Conservation (phyloP, 768 basidiomycete genomes). For the Lentinula lateritia region DNA sequence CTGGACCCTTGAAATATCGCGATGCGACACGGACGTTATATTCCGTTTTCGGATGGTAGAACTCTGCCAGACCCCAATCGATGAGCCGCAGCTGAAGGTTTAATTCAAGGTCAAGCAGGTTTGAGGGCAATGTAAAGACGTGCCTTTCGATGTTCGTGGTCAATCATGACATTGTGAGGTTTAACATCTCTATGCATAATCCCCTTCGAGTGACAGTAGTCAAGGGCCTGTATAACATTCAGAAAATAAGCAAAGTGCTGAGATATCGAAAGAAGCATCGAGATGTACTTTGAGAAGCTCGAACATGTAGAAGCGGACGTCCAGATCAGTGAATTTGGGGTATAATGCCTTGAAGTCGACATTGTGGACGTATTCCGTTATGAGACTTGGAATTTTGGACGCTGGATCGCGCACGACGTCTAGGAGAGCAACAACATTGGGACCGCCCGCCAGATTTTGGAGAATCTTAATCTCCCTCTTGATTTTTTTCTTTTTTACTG, state of each 20-base stretch:
- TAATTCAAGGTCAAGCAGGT: constrained; percentile 9
- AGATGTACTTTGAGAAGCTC: constrained; percentile 81
- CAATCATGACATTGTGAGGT: constrained; percentile 99
- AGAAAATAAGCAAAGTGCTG: constrained; percentile 12
- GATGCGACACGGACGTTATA: constrained; percentile 98
- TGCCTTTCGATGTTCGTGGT: constrained; percentile 94
- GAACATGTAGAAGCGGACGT: constrained; percentile 95
- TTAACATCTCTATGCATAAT: constrained; percentile 99
- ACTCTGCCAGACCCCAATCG: constrained; percentile 98
- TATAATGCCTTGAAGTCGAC: constrained; percentile 96
- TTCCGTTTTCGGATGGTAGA: constrained; percentile 96
- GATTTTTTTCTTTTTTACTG: constrained; percentile 99
- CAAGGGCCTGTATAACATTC: constrained; percentile 61
- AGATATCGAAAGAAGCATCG: background rate
- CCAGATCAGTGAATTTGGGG: constrained; percentile 91
- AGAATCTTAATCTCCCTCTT: constrained; percentile 98
- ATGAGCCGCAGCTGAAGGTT: constrained; percentile 77
- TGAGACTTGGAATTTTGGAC: constrained; percentile 93
- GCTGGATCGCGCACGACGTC: constrained; percentile 95
- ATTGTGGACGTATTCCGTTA: constrained; percentile 98
- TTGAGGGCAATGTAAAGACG: constrained; percentile 12
- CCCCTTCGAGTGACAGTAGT: constrained; percentile 97
- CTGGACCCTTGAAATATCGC: constrained; percentile 97
- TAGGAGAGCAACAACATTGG: constrained; percentile 87
- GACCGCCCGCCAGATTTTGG: constrained; percentile 93